Conservation (phyloP, 2,329 filamentous ascomycete genomes). For the Pseudogymnoascus sp. region DNA sequence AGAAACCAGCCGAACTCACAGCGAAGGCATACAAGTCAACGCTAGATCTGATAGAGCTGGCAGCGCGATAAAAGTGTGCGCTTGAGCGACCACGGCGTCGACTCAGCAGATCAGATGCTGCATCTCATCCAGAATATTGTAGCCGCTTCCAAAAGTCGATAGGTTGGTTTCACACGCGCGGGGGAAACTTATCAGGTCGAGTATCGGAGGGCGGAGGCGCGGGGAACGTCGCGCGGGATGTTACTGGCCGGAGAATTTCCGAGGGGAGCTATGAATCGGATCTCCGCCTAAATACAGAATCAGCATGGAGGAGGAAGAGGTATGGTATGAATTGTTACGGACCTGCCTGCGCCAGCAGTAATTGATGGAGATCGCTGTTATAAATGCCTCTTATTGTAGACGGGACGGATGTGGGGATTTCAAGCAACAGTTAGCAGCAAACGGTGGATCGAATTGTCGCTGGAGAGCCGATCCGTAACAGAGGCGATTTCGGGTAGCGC, state of each 20-base stretch:
- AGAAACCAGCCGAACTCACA: slow-evolving; percentile 5
- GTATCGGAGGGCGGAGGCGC: not conserved
- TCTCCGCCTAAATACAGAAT: not conserved
- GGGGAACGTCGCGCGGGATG: not conserved
- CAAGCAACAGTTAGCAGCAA: not conserved
- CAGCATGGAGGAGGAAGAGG: not conserved
- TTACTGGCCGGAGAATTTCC: slow-evolving; percentile 3
- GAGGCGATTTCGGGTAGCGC: not conserved
- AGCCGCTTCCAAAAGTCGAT: not conserved
- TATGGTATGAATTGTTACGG: not conserved
- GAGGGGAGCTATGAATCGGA: not conserved
- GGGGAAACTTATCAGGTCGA: not conserved
- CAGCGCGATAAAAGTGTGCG: not conserved
- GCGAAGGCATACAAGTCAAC: slow-evolving; percentile 1
- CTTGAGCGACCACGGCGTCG: slow-evolving; percentile 1
- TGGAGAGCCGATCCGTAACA: not conserved
- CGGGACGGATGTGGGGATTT: slow-evolving; percentile 2
- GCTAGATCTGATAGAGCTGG: slow-evolving; percentile 1
- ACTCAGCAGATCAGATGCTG: slow-evolving; percentile 5
- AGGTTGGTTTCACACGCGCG: not conserved
- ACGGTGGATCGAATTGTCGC: not conserved
- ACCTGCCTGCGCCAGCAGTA: slow-evolving; percentile 2
- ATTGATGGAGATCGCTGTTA: not conserved
- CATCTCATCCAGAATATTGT: slow-evolving; percentile 1
- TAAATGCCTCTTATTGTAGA: not conserved